Base-by-base conservation (phyloP, 2,329 filamentous ascomycete species). In the Incumbomyces lentus region DNA sequence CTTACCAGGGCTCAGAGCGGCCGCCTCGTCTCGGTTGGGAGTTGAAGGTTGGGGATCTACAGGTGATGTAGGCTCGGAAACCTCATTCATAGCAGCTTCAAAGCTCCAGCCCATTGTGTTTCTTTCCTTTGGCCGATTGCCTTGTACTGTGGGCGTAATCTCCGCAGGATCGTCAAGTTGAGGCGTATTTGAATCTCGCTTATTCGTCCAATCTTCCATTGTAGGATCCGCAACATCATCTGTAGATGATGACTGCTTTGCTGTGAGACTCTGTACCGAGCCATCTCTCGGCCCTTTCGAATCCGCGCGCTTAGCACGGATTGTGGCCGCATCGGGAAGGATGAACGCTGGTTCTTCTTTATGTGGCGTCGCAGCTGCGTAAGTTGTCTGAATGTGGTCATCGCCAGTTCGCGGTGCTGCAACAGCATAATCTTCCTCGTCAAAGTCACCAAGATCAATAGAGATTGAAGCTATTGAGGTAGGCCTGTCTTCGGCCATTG, bases 251-350 rank as follows among this genome's bases (percentile, higher is more conserved):
- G 57, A 49, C 47, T 55, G 53, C 46, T 54, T 50, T 22, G 36
- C 55, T 39, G 41, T 64, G 54, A 54, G 58, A 60, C 47, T 56
- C 56, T 40, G 62, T n/a, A 55, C 58, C 14, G 62, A 62, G 34
- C 58, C 59, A 7, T 66, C 67, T 62, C 64, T 35, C 60, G 65
- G 41, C 59, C 57, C 37, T 39, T 73, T 65, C 43, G 68, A 64
- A 55, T 71, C 73, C 19, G 71, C 69, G 36, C 72, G 67, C 47
- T 72, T 75, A 13, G 76, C 75, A 49, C 71, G 73, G 44, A 80
- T 67, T 1, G 77, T 81, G 35, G 75, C 68, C 6, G 71, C 65
- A 56, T 74, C 66, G 14, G 70, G 66, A 44, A 75, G 63, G 53
- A 74, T 66, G 57, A 74, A 70, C 11, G 66, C 67, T 14, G 64